Evolutionary conservation across 2,329 filamentous ascomycete genomes (phyloP), one percentile per base, ranked within the genome.

Genomic region (Diplodia intermedia): DNA sequence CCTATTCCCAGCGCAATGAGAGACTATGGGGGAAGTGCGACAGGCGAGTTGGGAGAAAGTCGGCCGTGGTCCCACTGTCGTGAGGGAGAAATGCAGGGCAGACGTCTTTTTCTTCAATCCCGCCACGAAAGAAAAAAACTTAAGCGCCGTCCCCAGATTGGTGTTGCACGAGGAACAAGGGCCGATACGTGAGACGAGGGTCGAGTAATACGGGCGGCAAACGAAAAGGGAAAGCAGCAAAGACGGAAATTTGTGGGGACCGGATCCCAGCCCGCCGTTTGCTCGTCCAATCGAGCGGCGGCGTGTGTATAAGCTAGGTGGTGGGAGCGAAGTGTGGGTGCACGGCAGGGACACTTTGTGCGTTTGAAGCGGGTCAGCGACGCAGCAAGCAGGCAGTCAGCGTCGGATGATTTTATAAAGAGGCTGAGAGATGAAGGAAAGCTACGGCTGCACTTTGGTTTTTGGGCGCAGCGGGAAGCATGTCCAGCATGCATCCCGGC

Each of bases 131-230:
- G 23, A 9, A 56, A 23, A 36, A 43, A 63, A 38, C 11, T 52
- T 63, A 63, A 63, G 60, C 60, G 60, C 60, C 57, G 57, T 33
- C 20, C 43, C 20, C 43, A 63, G 57, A 52, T 31, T 20, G 49
- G 50, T 29, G 60, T 63, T 50, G 60, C 60, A 63, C 60, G 20
- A 52, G 56, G 26, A 29, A 62, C 57, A 50, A 50, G 57, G 57
- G 57, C 57, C 43, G 47, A 63, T 63, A 63, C 23, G 50, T 63
- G 60, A 63, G 60, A 63, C 60, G 60, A 63, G 18, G n/a, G 4
- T 63, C 60, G 60, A 63, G 60, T 52, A 63, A 63, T 63, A 63
- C 60, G 60, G 60, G 43, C 60, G 60, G 60, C 60, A 63, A 63
- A 38, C 43, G 60, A 29, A 49, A 61, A 63, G 29, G n/a, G 60